phyloP scores from a whole-genome alignment of 257 asterid genomes.

The Handroanthus guayacan region DNA sequence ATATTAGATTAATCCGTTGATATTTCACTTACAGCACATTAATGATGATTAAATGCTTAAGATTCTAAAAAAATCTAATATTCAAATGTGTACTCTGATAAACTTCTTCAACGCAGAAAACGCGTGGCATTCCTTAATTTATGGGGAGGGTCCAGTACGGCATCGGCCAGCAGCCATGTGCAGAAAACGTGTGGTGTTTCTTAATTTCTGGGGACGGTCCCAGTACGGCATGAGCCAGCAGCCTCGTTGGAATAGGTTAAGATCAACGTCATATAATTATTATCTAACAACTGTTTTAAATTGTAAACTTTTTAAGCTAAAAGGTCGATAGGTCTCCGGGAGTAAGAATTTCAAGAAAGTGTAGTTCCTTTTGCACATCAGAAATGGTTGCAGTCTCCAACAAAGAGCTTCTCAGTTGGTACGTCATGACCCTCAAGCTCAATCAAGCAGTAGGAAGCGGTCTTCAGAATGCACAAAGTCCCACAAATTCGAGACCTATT shows the following conservation, averaged over 20 bases:
- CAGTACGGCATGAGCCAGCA: conserved; percentile 18
- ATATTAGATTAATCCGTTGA: conserved; percentile 13
- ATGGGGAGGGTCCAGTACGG: conserved; percentile 30
- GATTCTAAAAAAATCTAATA: not conserved
- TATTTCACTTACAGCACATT: not conserved
- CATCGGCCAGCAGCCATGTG: conserved; percentile 9
- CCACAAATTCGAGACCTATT: conserved; percentile 47
- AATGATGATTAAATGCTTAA: not conserved
- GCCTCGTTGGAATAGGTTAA: conserved; percentile 45
- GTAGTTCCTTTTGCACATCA: conserved; percentile 19
- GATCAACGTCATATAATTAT: conserved; percentile 39
- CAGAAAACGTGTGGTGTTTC: conserved; percentile 36
- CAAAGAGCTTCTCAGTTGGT: conserved; percentile 92
- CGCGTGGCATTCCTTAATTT: conserved; percentile 30
- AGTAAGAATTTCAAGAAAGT: conserved; percentile 17
- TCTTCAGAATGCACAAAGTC: conserved; percentile 47
- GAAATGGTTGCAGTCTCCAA: conserved; percentile 89
- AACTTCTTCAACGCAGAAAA: conserved; percentile 31
- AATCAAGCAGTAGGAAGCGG: conserved; percentile 80
- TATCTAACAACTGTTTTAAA: conserved; percentile 3
- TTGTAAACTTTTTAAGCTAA: conserved; percentile 21
- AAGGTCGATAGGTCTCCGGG: not conserved
- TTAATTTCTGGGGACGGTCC: conserved; percentile 30
- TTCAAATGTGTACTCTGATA: not conserved
- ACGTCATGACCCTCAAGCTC: conserved; percentile 84